Conservation (phyloP, 768 basidiomycete genomes). For the Tephrocybe sp. region DNA sequence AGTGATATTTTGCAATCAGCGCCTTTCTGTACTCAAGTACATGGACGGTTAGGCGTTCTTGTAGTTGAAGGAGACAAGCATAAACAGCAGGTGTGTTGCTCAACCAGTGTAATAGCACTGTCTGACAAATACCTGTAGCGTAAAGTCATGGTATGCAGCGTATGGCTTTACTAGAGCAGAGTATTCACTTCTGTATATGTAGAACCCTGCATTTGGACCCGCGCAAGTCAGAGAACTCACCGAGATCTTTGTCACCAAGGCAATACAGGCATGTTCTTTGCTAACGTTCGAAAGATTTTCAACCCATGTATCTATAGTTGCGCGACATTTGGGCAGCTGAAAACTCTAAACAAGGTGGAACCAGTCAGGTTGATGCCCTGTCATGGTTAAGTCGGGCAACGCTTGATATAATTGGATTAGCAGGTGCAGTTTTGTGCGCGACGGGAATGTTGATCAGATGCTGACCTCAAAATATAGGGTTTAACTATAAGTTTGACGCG, state of each 20-base stretch:
- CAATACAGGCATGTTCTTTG: constrained; percentile 38
- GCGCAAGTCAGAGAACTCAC: constrained; percentile 57
- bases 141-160: constrained; percentile 37
- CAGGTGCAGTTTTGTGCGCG: constrained; percentile 41
- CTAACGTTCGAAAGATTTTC: background rate
- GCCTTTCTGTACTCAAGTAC: background rate
- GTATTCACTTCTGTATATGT: background rate
- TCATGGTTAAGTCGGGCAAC: constrained; percentile 66
- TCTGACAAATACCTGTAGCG: constrained; percentile 25
- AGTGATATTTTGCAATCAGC: background rate
- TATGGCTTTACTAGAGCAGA: background rate
- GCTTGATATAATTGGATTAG: constrained; percentile 74
- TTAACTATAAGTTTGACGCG: constrained; percentile 27
- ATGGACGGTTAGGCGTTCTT: constrained; percentile 40
- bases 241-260: constrained; percentile 54
- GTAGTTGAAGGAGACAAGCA: constrained; percentile 47
- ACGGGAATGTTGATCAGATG: constrained; percentile 5
- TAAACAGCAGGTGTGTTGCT: constrained; percentile 35
- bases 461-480: constrained; percentile 15
- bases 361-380: constrained; percentile 50
- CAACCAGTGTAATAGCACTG: background rate
- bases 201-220: constrained; percentile 69
- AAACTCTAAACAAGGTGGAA: constrained; percentile 24
- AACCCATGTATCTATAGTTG: constrained; percentile 29
- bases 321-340: constrained; percentile 46